Evolutionary conservation across 495 filamentous ascomycete genomes (phyloP).

Genomic region (Trichocladium antarcticum): DNA sequence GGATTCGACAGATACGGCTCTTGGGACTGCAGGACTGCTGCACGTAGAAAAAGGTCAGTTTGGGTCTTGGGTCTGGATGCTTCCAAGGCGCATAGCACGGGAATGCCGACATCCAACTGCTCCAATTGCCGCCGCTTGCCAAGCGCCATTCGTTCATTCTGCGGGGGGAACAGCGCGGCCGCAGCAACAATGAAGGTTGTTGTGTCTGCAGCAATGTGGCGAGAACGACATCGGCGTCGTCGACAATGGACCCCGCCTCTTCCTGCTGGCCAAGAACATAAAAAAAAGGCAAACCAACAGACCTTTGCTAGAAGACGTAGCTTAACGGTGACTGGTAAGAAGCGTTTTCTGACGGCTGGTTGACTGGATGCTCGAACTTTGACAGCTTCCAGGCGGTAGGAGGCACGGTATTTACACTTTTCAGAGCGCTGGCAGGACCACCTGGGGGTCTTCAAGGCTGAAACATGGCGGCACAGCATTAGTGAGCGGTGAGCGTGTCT

Average conservation of each 20-base stretch:
- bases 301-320: no score
- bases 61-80: conserved; percentile 1
- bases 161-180: conserved; percentile 1
- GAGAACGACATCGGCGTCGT: no score
- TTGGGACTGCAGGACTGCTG: not conserved
- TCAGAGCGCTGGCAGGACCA: not conserved
- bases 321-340: no score
- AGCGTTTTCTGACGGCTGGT: no score
- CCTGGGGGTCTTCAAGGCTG: no score
- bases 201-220: no score
- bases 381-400: not conserved
- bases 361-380: not conserved
- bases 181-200: no score
- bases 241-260: no score
- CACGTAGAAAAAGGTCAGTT: not conserved
- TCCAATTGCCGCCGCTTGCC: not conserved
- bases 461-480: not conserved
- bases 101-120: not conserved
- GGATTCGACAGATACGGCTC: not conserved
- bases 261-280: no score
- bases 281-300: not conserved
- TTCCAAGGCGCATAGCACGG: not conserved
- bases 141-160: not conserved
- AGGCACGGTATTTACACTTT: conserved; percentile 1
- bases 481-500: conserved; percentile 12